Evolutionary conservation across 1,139 yeast species (phyloP), one percentile per base, ranked within the genome.

Genomic region (Yamadazyma diddensiae): DNA sequence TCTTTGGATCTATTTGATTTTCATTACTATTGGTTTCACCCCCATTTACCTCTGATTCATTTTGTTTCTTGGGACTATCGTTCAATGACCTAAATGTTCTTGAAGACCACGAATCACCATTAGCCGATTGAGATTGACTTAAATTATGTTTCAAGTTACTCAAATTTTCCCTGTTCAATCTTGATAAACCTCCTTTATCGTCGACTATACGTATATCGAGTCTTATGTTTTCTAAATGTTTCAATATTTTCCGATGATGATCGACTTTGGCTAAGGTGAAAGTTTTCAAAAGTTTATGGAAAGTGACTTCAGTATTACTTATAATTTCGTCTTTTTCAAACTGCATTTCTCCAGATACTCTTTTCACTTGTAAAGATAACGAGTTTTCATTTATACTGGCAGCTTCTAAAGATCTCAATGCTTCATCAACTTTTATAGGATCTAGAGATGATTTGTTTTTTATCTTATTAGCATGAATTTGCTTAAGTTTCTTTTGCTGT

Each of bases 351-450:
- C 82, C 83, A 5, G 95, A 84, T 16, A 92, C 83, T 40, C 95
- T 69, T 37, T 82, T 79, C 21, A 90, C 82, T 49, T 86, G 94
- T 41, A 76, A 62, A 13, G 81, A 77, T 35, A 90, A 65, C 23
- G 79, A 80, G 44, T 83, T 86, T 52, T 90, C 96, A 9, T 76
- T 70, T 41, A 77, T 77, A n/a, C 84, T 76, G 2, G 96, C 94
- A 29, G 75, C 77, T 50, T 90, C 95, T 35, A 90, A 67, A 9
- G 86, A 69, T 34, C 82, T 67, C 26, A 90, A 74, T 0, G 97
- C 95, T 43, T 90, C 97, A 49, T 92, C 97, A 2, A 88, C 95
- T 51, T 83, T 86, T 23, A 83, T 59, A 0, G 97, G 96, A 50
- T 84, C 92, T 34, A 87, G 79, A 31, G 85, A 77, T 15, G 88